phyloP scores from a whole-genome alignment of 805 yeast genomes.

The Metschnikowia hibisci region DNA sequence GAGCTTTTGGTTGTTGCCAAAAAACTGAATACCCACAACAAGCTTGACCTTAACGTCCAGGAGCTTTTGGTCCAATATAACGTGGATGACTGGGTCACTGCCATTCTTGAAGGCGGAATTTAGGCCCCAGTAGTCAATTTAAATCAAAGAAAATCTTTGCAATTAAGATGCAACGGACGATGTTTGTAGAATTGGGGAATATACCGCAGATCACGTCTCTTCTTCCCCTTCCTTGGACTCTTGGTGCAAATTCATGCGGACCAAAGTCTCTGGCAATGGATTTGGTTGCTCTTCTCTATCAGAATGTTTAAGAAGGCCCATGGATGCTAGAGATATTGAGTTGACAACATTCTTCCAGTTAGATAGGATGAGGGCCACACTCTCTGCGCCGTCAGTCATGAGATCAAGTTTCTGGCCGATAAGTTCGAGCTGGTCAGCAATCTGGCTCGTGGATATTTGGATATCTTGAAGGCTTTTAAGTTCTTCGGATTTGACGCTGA shows the following conservation, averaged over 20 bases:
- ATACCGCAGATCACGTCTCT: not conserved
- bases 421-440: constrained; percentile 46
- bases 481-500: constrained; percentile 48
- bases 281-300: constrained; percentile 39
- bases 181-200: not conserved
- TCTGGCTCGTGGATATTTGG: constrained; percentile 40
- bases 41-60: constrained; percentile 12
- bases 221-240: constrained; percentile 1
- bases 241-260: constrained; percentile 48
- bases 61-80: constrained; percentile 17
- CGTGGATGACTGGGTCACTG: constrained; percentile 24
- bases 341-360: constrained; percentile 64
- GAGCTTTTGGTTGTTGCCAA: constrained; percentile 8
- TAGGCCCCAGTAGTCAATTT: constrained; percentile 10
- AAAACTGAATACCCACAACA: constrained; percentile 1
- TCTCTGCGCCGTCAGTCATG: constrained; percentile 54
- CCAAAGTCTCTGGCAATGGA: constrained; percentile 64
- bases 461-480: constrained; percentile 48
- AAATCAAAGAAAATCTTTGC: constrained; percentile 5
- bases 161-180: not conserved
- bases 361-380: constrained; percentile 54
- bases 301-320: constrained; percentile 43
- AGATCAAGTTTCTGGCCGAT: constrained; percentile 47
- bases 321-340: constrained; percentile 57
- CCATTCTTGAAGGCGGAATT: constrained; percentile 3